phyloP scores from a whole-genome alignment of 139 green algal genomes.

The Tetradesmus obliquus region DNA sequence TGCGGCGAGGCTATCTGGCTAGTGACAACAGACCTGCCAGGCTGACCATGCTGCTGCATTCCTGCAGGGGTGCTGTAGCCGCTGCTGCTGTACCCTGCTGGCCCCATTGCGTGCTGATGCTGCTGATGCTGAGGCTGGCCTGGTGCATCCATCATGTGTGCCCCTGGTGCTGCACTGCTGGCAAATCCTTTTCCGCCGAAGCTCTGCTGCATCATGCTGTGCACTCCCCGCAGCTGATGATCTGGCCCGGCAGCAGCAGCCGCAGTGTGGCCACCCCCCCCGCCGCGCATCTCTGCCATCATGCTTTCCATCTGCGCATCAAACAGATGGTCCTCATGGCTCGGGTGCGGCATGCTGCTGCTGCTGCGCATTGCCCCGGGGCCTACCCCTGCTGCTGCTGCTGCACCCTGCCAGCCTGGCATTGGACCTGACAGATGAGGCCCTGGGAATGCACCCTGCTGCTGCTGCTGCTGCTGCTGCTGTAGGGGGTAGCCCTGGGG shows the following conservation, averaged over 20 bases:
- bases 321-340: background rate
- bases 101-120: no score
- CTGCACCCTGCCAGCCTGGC: background rate
- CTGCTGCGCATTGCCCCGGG: background rate
- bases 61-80: background rate
- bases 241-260: background rate
- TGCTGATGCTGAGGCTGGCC: background rate
- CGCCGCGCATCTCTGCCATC: background rate
- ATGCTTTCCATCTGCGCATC: background rate
- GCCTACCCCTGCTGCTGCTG: background rate
- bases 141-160: background rate
- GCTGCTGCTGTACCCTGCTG: background rate
- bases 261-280: background rate
- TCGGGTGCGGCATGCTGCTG: background rate
- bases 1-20: background rate
- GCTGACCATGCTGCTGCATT: background rate
- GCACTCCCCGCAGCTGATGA: background rate
- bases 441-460: background rate
- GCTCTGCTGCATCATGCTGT: conserved; percentile 5
- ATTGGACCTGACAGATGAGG: background rate
- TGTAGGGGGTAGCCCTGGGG: background rate
- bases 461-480: background rate
- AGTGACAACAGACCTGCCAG: background rate
- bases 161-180: background rate
- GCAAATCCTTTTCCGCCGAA: background rate